These are phyloP conservation scores for Bruguiera parviflora DNA, from an alignment of 345 rosid species.

Conservation along the genomic window DNA sequence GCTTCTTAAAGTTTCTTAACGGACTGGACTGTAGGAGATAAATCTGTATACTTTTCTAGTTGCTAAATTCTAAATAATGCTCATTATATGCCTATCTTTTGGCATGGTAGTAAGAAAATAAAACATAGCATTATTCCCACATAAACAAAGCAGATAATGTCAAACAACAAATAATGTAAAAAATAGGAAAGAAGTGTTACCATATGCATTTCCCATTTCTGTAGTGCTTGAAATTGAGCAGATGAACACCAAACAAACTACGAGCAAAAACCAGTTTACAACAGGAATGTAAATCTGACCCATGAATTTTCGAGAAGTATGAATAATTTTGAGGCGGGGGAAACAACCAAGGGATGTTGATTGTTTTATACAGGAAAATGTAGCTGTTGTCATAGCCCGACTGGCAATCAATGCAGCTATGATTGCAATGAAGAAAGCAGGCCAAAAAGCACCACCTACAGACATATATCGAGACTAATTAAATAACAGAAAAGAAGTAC, in stretches of 20 bases:
- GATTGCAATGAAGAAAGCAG: conserved; percentile 75
- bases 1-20: no score
- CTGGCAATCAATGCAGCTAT: conserved; percentile 96
- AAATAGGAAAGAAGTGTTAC: conserved; percentile 43
- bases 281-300: conserved; percentile 99
- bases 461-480: conserved; percentile 16
- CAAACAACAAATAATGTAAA: not conserved
- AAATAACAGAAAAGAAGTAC: not conserved
- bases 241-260: conserved; percentile 68
- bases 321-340: conserved; percentile 96
- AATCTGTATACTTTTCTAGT: no score
- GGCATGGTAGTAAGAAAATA: not conserved
- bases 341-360: conserved; percentile 95
- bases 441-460: conserved; percentile 87
- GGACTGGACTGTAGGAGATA: no score
- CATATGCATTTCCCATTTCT: conserved; percentile 98
- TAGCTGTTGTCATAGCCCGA: conserved; percentile 98
- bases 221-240: conserved; percentile 75
- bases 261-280: conserved; percentile 97
- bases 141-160: not conserved
- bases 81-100: not conserved
- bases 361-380: conserved; percentile 97
- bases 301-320: conserved; percentile 98
- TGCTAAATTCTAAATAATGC: not conserved
- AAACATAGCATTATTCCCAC: not conserved